phyloP scores from a whole-genome alignment of 495 filamentous ascomycete species.

The Neurospora terricola region DNA sequence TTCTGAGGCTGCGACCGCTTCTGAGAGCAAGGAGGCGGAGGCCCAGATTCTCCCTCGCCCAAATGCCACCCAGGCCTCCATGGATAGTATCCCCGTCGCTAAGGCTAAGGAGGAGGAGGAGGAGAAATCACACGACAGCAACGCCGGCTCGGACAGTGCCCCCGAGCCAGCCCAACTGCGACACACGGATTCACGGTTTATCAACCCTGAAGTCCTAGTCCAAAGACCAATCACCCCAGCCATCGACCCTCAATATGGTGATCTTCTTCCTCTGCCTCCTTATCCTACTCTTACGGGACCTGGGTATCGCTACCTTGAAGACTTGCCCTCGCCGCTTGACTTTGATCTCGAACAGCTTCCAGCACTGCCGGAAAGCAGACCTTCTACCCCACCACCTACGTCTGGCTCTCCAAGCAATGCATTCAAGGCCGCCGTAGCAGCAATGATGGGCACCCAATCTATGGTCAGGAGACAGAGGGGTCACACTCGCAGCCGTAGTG shows the following conservation, averaged over 20 bases:
- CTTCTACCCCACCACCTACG: slow-evolving; percentile 28
- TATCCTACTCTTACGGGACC: slow-evolving; percentile 24
- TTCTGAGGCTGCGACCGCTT: slow-evolving; percentile 29
- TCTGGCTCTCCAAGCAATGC: not conserved
- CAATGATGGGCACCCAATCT: not conserved
- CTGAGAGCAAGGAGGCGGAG: not conserved
- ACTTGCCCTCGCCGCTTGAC: slow-evolving; percentile 5
- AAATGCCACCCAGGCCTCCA: slow-evolving; percentile 31
- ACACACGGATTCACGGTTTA: slow-evolving; percentile 18
- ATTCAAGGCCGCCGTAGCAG: not conserved
- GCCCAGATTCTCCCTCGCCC: slow-evolving; percentile 27
- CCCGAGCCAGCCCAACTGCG: slow-evolving; percentile 18
- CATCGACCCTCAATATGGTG: slow-evolving; percentile 47
- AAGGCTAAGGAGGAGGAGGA: slow-evolving; percentile 16
- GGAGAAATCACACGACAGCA: slow-evolving; percentile 3
- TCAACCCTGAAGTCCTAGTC: slow-evolving; percentile 42
- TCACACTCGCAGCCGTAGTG: slow-evolving; percentile 29
- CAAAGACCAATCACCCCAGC: slow-evolving; percentile 41
- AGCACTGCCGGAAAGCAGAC: slow-evolving; percentile 41
- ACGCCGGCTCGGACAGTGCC: not conserved
- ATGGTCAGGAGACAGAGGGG: slow-evolving; percentile 11
- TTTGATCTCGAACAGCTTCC: slow-evolving; percentile 22
- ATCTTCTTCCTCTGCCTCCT: slow-evolving; percentile 45
- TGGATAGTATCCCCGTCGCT: not conserved
- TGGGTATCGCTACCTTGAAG: slow-evolving; percentile 27